phyloP scores from a whole-genome alignment of 805 yeast species.

The Ogataea corticis region DNA sequence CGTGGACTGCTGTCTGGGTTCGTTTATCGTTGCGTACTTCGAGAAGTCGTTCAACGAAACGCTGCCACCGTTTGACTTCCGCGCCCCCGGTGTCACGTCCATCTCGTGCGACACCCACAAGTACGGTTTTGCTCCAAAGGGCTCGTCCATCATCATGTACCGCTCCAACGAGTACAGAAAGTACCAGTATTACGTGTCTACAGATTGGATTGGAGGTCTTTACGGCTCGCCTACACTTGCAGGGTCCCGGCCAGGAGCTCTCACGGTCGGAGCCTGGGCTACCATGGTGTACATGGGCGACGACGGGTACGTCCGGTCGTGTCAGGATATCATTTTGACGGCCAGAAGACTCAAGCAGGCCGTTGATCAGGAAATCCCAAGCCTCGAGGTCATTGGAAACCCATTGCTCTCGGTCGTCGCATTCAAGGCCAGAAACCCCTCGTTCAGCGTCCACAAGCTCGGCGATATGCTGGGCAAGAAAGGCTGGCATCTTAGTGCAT shows the following conservation, averaged over 20 bases:
- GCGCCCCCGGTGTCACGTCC: conserved; percentile 91
- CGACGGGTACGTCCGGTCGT: conserved; percentile 72
- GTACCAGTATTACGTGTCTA: conserved; percentile 78
- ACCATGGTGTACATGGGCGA: conserved; percentile 81
- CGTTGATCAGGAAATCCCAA: conserved; percentile 49
- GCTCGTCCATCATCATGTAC: conserved; percentile 91
- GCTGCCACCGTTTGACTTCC: conserved; percentile 72
- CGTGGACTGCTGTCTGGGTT: conserved; percentile 95
- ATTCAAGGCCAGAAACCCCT: conserved; percentile 45
- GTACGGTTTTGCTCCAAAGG: conserved; percentile 98
- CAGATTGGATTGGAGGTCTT: conserved; percentile 92
- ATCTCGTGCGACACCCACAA: conserved; percentile 99
- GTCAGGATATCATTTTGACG: conserved; percentile 65
- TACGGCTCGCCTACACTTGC: conserved; percentile 97
- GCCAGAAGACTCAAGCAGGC: conserved; percentile 56
- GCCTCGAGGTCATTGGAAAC: conserved; percentile 75
- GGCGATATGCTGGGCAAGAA: conserved; percentile 65
- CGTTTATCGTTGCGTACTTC: conserved; percentile 82
- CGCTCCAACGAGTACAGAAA: conserved; percentile 64
- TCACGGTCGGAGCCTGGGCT: conserved; percentile 98
- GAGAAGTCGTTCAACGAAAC: conserved; percentile 46
- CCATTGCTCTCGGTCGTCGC: conserved; percentile 83
- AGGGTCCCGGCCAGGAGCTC: conserved; percentile 95
- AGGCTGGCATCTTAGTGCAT: conserved; percentile 89
- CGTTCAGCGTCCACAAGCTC: conserved; percentile 68